Percentiles rank a stretch among this genome's conserved stretches.
Conservation (phyloP, 805 yeast species). For the Brettanomyces sp. region DNA sequence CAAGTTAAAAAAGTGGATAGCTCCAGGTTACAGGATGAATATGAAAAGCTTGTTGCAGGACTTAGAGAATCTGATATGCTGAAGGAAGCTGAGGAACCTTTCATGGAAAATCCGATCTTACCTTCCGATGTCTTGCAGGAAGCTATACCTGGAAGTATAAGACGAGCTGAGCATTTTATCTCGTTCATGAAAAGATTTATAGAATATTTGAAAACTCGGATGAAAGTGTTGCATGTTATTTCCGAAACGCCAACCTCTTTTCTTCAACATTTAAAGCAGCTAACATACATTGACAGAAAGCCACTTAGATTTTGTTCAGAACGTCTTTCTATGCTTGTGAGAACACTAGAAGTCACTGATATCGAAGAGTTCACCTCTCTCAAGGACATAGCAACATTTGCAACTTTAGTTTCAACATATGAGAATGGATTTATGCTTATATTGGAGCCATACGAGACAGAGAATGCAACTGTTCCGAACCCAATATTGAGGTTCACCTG, state of each 20-base stretch:
- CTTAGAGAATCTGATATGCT: slow-evolving; percentile 71
- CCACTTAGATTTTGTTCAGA: slow-evolving; percentile 91
- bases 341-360: slow-evolving; percentile 80
- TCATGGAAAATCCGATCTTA: slow-evolving; percentile 80
- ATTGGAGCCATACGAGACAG: slow-evolving; percentile 92
- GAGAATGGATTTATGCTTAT: slow-evolving; percentile 88
- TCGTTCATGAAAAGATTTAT: slow-evolving; percentile 88
- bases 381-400: slow-evolving; percentile 94
- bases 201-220: slow-evolving; percentile 90
- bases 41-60: slow-evolving; percentile 85
- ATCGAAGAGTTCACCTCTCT: slow-evolving; percentile 89
- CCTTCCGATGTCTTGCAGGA: slow-evolving; percentile 81
- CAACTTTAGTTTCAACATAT: slow-evolving; percentile 90
- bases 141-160: slow-evolving; percentile 94
- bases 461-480: slow-evolving; percentile 89
- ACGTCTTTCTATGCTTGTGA: slow-evolving; percentile 74
- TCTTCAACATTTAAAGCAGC: slow-evolving; percentile 82
- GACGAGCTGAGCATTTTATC: slow-evolving; percentile 95
- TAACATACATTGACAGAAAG: slow-evolving; percentile 86
- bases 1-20: slow-evolving; percentile 79
- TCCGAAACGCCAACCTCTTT: slow-evolving; percentile 97
- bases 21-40: slow-evolving; percentile 77
- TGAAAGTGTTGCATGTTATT: slow-evolving; percentile 94
- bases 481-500: slow-evolving; percentile 92
- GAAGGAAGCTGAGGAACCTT: slow-evolving; percentile 46